phyloP scores from a whole-genome alignment of 2,329 filamentous ascomycete genomes.

The Ramularia collo-cygni region DNA sequence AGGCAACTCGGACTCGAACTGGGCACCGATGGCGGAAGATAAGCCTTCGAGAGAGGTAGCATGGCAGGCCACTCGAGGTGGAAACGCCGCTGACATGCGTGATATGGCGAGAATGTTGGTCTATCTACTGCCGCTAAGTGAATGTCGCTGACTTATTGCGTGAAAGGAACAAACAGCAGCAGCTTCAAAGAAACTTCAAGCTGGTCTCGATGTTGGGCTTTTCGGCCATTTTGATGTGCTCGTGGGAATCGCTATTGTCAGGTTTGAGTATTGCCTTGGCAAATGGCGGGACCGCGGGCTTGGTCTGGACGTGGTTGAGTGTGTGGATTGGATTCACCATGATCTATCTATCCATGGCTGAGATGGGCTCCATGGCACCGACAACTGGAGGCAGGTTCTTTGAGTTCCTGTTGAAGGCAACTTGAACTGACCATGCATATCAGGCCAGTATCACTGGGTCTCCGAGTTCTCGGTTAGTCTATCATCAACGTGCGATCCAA shows the following conservation, averaged over 20 bases:
- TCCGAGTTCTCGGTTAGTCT: conserved; percentile 5
- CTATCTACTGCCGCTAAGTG: conserved; percentile 3
- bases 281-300: conserved; percentile 19
- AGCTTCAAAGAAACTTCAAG: conserved; percentile 18
- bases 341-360: conserved; percentile 26
- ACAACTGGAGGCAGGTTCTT: conserved; percentile 24
- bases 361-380: conserved; percentile 30
- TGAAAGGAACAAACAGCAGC: conserved; percentile 5
- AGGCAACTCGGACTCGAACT: background rate
- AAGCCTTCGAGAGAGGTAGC: background rate
- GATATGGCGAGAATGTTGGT: conserved; percentile 8
- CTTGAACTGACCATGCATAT: too few relatives aligned
- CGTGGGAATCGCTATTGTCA: conserved; percentile 16
- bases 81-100: conserved; percentile 5
- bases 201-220: conserved; percentile 21
- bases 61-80: conserved; percentile 5
- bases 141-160: background rate
- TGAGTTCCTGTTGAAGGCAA: too few relatives aligned
- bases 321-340: conserved; percentile 28
- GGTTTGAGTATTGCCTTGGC: conserved; percentile 7
- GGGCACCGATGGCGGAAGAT: background rate
- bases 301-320: conserved; percentile 29
- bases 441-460: conserved; percentile 15
- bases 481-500: too few relatives aligned
- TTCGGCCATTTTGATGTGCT: conserved; percentile 19